These are phyloP conservation scores for Beta corolliflora DNA, from an alignment of 179 eudicot genomes.

Conservation along the genomic window DNA sequence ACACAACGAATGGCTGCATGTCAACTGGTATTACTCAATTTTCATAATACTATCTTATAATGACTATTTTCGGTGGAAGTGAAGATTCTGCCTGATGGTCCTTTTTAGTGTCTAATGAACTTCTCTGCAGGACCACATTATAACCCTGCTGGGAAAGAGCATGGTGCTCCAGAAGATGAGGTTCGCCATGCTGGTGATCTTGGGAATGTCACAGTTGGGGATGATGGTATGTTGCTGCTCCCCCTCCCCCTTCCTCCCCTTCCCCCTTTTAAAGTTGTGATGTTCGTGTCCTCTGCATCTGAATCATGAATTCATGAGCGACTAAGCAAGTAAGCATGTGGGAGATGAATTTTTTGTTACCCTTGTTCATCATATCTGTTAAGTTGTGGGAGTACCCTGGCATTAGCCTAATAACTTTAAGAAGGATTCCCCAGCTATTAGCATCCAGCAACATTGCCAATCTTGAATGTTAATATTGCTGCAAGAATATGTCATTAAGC, in stretches of 20 bases:
- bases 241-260: background rate
- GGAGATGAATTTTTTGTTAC: background rate
- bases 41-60: background rate
- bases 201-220: slow-evolving; percentile 80
- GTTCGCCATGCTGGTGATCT: slow-evolving; percentile 97
- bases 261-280: background rate
- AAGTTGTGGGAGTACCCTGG: background rate
- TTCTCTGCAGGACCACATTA: slow-evolving; percentile 73
- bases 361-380: background rate
- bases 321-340: background rate
- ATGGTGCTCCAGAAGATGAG: slow-evolving; percentile 91
- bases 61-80: slow-evolving; percentile 1
- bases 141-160: slow-evolving; percentile 82
- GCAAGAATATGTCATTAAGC: background rate
- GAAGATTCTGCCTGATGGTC: background rate
- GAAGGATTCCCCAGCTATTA: background rate
- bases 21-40: slow-evolving; percentile 63
- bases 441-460: background rate
- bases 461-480: background rate
- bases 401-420: background rate
- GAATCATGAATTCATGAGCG: too few relatives aligned
- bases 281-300: background rate
- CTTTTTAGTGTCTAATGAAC: slow-evolving; percentile 12
- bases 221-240: slow-evolving; percentile 60
- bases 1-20: slow-evolving; percentile 95